These are phyloP conservation scores for Cutaneotrichosporon sp. DNA, from an alignment of 1,284 basidiomycete genomes.

Conservation along the genomic window DNA sequence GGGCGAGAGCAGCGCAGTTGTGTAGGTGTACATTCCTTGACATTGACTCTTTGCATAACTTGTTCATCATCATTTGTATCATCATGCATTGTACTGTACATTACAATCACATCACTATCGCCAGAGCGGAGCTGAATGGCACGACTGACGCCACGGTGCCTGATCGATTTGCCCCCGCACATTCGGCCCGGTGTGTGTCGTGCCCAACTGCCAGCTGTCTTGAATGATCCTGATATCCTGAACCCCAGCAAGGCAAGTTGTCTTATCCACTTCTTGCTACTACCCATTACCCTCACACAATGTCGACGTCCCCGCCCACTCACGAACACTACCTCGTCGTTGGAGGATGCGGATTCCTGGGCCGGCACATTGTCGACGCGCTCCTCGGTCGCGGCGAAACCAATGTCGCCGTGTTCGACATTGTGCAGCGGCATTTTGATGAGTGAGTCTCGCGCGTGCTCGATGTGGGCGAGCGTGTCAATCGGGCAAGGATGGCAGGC, in stretches of 20 bases:
- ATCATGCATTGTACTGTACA: neutral
- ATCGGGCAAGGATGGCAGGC: neutral
- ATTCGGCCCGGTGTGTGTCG: constrained; percentile 1
- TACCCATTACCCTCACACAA: neutral
- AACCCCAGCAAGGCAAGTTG: neutral
- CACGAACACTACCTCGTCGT: constrained; percentile 64
- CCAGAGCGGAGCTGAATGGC: neutral
- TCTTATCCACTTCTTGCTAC: neutral
- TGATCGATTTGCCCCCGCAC: neutral
- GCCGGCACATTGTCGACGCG: constrained; percentile 81
- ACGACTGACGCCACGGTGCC: constrained; percentile 1
- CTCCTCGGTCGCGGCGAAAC: constrained; percentile 73
- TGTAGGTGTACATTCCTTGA: neutral
- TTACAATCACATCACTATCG: neutral
- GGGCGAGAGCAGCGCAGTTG: neutral
- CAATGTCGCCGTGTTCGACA: constrained; percentile 77
- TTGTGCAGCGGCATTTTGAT: constrained; percentile 76
- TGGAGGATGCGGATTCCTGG: constrained; percentile 89
- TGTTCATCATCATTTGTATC: neutral
- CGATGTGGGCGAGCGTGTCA: neutral
- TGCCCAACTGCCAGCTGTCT: neutral
- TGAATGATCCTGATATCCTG: too few relatives aligned
- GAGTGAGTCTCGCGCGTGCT: constrained; percentile 49
- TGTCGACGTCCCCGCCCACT: constrained; percentile 27
- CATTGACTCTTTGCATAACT: neutral